phyloP scores from a whole-genome alignment of 2,329 filamentous ascomycete genomes.

The Echinosphaeria canescens region DNA sequence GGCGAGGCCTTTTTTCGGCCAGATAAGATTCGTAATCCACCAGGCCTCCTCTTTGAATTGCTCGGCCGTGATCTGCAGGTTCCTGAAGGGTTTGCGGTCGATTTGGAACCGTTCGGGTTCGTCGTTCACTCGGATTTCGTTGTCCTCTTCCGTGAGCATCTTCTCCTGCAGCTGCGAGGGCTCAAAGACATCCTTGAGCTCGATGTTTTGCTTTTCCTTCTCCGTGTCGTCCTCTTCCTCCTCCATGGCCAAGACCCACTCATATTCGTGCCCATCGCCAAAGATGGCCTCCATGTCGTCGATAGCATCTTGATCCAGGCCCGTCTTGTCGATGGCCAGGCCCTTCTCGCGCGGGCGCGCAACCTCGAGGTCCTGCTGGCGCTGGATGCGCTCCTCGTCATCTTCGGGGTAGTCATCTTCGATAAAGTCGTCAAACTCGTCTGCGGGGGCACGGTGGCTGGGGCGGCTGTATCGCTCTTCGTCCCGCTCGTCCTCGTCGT shows the following conservation, averaged over 20 bases:
- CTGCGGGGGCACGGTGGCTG: constrained; percentile 36
- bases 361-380: constrained; percentile 75
- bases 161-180: constrained; percentile 87
- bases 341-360: constrained; percentile 54
- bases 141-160: constrained; percentile 89
- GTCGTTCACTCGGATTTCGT: constrained; percentile 70
- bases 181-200: constrained; percentile 96
- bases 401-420: constrained; percentile 88
- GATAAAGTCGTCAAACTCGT: constrained; percentile 91
- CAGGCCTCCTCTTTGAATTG: constrained; percentile 76
- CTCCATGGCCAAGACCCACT: constrained; percentile 81
- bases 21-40: constrained; percentile 83
- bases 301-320: constrained; percentile 76
- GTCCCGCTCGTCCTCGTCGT: constrained; percentile 63
- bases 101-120: constrained; percentile 90
- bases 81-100: constrained; percentile 71
- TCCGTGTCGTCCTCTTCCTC: constrained; percentile 65
- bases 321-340: constrained; percentile 55
- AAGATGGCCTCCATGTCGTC: constrained; percentile 96
- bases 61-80: constrained; percentile 59
- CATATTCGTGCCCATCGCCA: constrained; percentile 86
- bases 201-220: constrained; percentile 62
- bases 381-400: constrained; percentile 52
- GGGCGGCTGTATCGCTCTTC: constrained; percentile 30
- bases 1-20: constrained; percentile 64